Conservation (phyloP, 345 rosid species). For the Sisymbrium altissimum region DNA sequence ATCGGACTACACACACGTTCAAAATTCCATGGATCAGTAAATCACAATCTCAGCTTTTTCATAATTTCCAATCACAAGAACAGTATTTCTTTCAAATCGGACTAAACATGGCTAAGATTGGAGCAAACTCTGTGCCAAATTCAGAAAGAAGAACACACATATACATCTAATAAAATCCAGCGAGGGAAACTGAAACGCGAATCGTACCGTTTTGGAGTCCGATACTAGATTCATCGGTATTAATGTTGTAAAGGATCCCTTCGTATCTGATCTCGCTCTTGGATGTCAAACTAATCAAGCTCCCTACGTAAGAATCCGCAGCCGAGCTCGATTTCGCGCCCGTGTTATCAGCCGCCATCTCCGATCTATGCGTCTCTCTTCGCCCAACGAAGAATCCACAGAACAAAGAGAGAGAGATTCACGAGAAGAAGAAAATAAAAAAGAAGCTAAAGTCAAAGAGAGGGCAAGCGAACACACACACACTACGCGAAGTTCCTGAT, state of each 20-base stretch:
- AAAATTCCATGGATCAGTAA: slow-evolving; percentile 4
- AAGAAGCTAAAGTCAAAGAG: background rate
- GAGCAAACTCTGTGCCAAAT: no score
- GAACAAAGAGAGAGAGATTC: slow-evolving; percentile 19
- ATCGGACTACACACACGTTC: slow-evolving; percentile 45
- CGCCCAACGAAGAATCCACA: slow-evolving; percentile 17
- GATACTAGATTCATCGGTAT: slow-evolving; percentile 92
- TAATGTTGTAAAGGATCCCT: slow-evolving; percentile 85
- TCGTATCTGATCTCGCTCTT: slow-evolving; percentile 97
- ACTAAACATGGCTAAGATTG: slow-evolving; percentile 6
- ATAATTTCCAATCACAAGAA: background rate
- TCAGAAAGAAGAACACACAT: no score
- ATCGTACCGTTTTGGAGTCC: slow-evolving; percentile 76
- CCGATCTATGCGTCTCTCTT: slow-evolving; percentile 28
- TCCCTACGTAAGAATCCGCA: slow-evolving; percentile 91
- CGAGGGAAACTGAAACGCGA: background rate
- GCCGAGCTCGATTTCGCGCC: slow-evolving; percentile 60
- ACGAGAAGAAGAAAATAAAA: background rate
- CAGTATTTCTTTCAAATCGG: background rate
- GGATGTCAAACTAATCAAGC: slow-evolving; percentile 93
- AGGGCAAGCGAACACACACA: slow-evolving; percentile 3
- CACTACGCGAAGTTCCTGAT: slow-evolving; percentile 14
- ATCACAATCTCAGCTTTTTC: background rate
- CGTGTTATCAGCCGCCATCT: slow-evolving; percentile 62
- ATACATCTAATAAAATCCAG: background rate